A percentile compares a stretch with the other conserved stretches of the same genome.
These are phyloP conservation scores for Fraxinus velutina DNA, from an alignment of 305 asterid genomes.

Conservation along the genomic window DNA sequence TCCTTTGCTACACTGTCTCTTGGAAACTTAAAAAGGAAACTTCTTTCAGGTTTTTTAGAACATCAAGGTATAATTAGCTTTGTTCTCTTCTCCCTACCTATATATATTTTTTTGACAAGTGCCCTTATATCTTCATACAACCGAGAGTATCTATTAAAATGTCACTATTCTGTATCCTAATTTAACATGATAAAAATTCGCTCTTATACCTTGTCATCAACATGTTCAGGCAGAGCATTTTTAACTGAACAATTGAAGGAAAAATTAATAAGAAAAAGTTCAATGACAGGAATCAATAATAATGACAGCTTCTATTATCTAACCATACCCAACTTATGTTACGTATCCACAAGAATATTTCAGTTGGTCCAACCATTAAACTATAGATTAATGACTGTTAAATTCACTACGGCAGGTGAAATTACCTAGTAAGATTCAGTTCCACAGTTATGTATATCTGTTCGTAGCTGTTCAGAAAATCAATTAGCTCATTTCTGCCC, in stretches of 20 bases:
- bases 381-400: neutral
- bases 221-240: neutral
- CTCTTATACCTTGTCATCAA: neutral
- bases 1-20: neutral
- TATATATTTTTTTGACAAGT: too few relatives aligned
- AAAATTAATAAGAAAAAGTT: neutral
- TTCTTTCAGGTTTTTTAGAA: neutral
- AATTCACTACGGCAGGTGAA: neutral
- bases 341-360: neutral
- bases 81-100: too few relatives aligned
- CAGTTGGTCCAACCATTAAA: neutral
- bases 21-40: neutral
- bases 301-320: neutral
- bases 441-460: neutral
- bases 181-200: neutral
- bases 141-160: neutral
- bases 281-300: neutral
- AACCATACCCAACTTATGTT: too few relatives aligned
- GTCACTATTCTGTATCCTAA: neutral
- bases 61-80: too few relatives aligned
- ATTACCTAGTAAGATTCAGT: slow-evolving; percentile 4
- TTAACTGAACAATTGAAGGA: neutral
- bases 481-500: neutral
- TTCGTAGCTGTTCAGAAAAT: neutral
- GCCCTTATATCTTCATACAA: neutral